Evolutionary conservation across 2,329 filamentous ascomycete species (phyloP).

Genomic region (Beauveria rudraprayagi): DNA sequence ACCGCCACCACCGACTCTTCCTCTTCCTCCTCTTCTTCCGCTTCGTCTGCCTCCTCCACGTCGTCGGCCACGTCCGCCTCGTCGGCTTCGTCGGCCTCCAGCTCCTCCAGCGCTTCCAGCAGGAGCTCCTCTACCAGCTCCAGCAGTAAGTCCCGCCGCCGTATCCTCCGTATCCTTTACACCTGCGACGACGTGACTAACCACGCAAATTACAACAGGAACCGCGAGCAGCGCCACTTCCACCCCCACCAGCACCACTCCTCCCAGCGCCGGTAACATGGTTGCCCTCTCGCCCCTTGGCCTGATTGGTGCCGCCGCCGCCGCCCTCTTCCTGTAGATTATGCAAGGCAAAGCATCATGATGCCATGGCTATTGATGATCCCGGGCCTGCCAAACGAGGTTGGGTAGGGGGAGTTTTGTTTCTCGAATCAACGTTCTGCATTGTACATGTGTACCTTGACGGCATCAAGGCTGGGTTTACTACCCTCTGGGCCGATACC

Average conservation of each 20-base stretch:
- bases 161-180: too few species aligned
- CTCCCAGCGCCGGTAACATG: constrained; percentile 3
- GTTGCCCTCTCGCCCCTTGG: constrained; percentile 2
- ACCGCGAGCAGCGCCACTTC: not conserved
- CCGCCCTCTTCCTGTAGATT: constrained; percentile 8
- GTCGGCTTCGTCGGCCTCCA: not conserved
- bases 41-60: not conserved
- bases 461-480: not conserved
- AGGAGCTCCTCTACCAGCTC: not conserved
- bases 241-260: not conserved
- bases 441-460: not conserved
- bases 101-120: not conserved
- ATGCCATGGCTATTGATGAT: not conserved
- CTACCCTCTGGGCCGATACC: not conserved
- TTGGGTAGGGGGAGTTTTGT: not conserved
- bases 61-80: not conserved
- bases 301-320: constrained; percentile 2
- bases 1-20: not conserved
- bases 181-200: not conserved
- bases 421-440: not conserved
- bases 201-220: not conserved
- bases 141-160: not conserved
- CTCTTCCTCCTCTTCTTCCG: not conserved
- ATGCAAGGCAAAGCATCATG: not conserved
- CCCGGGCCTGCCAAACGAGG: not conserved